These are phyloP conservation scores for Rosa rugosa DNA, from an alignment of 306 rosid genomes.

Conservation along the genomic window DNA sequence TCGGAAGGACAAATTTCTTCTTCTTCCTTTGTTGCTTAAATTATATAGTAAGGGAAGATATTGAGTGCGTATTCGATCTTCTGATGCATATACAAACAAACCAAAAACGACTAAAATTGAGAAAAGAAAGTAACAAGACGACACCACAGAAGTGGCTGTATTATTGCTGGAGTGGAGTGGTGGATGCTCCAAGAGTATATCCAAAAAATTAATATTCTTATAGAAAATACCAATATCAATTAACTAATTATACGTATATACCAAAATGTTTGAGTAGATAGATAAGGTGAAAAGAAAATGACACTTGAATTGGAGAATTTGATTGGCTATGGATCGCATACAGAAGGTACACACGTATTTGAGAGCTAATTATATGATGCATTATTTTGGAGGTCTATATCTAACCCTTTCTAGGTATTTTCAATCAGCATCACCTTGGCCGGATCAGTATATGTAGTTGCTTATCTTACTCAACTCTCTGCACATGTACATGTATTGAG, in stretches of 20 bases:
- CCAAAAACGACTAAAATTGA: not conserved
- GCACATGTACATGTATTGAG: too few relatives aligned
- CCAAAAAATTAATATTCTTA: not conserved
- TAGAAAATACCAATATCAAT: too few relatives aligned
- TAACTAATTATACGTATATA: too few relatives aligned
- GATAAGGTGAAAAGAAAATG: not conserved
- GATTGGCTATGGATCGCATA: not conserved
- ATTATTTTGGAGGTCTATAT: not conserved
- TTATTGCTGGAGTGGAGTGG: not conserved
- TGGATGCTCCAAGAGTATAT: not conserved
- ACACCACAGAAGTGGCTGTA: not conserved
- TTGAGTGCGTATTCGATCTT: not conserved
- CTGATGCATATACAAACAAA: not conserved
- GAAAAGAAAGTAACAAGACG: not conserved
- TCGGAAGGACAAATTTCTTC: too few relatives aligned
- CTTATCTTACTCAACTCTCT: not conserved
- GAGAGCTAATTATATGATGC: not conserved
- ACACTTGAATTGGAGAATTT: not conserved
- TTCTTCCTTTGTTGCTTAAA: too few relatives aligned
- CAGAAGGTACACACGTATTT: not conserved
- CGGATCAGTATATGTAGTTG: too few relatives aligned
- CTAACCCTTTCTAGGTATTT: not conserved
- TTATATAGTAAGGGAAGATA: not conserved
- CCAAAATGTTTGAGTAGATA: too few relatives aligned
- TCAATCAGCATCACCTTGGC: not conserved